A percentile compares a stretch with the other conserved stretches of the same genome.
Conservation (phyloP, 768 basidiomycete species). For the Leucogyrophana mollusca region DNA sequence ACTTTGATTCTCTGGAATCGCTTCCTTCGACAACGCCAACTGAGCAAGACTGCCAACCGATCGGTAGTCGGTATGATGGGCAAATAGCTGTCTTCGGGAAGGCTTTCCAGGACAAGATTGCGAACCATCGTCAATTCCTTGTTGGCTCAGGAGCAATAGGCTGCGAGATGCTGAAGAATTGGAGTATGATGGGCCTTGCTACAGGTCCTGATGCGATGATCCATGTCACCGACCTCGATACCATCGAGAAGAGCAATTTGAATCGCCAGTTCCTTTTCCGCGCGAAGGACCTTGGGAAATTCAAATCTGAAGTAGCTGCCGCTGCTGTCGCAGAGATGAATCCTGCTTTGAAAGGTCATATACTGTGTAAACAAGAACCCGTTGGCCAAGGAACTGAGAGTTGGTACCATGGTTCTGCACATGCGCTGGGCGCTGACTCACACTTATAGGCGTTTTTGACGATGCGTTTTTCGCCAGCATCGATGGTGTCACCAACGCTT, state of each 20-base stretch:
- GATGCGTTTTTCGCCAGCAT: constrained; percentile 85
- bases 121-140: constrained; percentile 89
- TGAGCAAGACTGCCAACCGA: constrained; percentile 82
- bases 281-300: constrained; percentile 92
- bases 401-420: constrained; percentile 38
- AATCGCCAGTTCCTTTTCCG: constrained; percentile 99
- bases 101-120: constrained; percentile 88
- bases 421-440: constrained; percentile 12
- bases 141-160: constrained; percentile 99
- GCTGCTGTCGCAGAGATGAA: constrained; percentile 96
- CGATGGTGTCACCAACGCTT: constrained; percentile 94
- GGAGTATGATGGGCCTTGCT: constrained; percentile 97
- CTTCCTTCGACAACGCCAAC: constrained; percentile 73
- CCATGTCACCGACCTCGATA: constrained; percentile 95
- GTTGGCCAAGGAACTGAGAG: constrained; percentile 93
- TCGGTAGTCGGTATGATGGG: constrained; percentile 83
- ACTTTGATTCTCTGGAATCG: constrained; percentile 97
- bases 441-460: constrained; percentile 71
- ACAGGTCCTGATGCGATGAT: constrained; percentile 77
- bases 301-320: constrained; percentile 94
- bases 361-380: constrained; percentile 85
- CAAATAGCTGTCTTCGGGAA: constrained; percentile 97
- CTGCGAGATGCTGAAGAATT: constrained; percentile 99
- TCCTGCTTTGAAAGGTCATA: constrained; percentile 82
- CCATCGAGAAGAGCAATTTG: constrained; percentile 98